These are phyloP conservation scores for Areca catechu DNA, from an alignment of 176 grass and related monocot species.

Conservation along the genomic window DNA sequence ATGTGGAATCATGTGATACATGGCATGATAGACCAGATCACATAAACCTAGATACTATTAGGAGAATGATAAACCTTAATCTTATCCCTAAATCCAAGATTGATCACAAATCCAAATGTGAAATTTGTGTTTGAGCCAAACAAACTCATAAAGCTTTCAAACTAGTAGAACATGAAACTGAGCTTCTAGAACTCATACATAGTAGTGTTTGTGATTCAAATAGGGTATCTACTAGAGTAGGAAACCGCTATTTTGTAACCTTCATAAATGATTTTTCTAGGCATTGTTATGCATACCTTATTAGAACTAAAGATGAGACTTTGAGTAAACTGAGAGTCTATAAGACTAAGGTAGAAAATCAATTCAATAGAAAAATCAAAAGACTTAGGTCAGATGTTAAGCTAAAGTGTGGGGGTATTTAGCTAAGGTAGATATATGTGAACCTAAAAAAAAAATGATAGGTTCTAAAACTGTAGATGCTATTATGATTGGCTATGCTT, in stretches of 20 bases:
- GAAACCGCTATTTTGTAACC: slow-evolving; percentile 9
- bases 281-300: slow-evolving; percentile 16
- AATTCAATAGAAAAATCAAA: slow-evolving; percentile 13
- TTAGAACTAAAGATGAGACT: slow-evolving; percentile 15
- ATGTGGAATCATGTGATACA: background rate
- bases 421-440: slow-evolving; percentile 13
- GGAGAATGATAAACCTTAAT: slow-evolving; percentile 12
- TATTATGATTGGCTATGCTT: background rate
- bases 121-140: background rate
- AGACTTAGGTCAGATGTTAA: slow-evolving; percentile 8
- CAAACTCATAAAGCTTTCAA: slow-evolving; percentile 1
- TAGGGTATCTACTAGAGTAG: slow-evolving; percentile 8
- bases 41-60: slow-evolving; percentile 7
- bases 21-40: slow-evolving; percentile 7
- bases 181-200: slow-evolving; percentile 11
- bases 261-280: slow-evolving; percentile 11
- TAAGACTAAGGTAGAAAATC: slow-evolving; percentile 12
- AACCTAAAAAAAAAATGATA: slow-evolving; percentile 6
- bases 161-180: background rate
- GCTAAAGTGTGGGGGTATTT: slow-evolving; percentile 21
- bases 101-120: slow-evolving; percentile 3
- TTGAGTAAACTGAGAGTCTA: slow-evolving; percentile 12
- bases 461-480: no score
- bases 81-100: slow-evolving; percentile 4
- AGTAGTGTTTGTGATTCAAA: slow-evolving; percentile 16